These are phyloP conservation scores for Globisporangium paroecandrum DNA, from an alignment of 352 stramenopile genomes.

Conservation along the genomic window DNA sequence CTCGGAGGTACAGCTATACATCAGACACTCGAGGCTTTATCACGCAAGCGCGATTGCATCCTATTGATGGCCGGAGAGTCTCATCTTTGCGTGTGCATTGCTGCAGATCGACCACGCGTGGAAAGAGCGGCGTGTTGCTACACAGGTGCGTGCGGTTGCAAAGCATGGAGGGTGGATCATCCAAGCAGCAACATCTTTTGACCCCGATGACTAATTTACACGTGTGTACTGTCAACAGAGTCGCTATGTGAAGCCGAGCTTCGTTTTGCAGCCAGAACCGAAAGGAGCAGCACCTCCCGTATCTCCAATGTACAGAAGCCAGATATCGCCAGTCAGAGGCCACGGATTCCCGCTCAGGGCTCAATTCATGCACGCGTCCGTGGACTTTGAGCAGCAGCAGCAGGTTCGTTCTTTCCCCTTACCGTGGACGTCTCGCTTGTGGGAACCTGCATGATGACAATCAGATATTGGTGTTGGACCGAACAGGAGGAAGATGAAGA, in stretches of 20 bases:
- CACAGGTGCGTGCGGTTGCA: conserved; percentile 12
- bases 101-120: conserved; percentile 18
- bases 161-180: neutral
- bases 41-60: no score
- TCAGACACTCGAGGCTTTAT: no score
- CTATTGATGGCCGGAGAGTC: neutral
- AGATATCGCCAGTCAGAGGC: conserved; percentile 4
- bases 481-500: neutral
- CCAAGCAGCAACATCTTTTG: neutral
- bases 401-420: neutral
- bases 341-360: neutral
- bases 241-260: conserved; percentile 37
- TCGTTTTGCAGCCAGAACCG: conserved; percentile 26
- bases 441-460: neutral
- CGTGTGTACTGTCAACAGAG: neutral
- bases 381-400: conserved; percentile 10
- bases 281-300: neutral
- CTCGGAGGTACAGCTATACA: conserved; percentile 22
- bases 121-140: conserved; percentile 18
- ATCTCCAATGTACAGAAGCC: neutral
- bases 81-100: neutral
- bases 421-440: neutral
- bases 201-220: neutral
- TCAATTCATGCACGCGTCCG: neutral
- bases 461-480: neutral